Conservation (phyloP, 2,329 filamentous ascomycete species). For the Xylaria multiplex region DNA sequence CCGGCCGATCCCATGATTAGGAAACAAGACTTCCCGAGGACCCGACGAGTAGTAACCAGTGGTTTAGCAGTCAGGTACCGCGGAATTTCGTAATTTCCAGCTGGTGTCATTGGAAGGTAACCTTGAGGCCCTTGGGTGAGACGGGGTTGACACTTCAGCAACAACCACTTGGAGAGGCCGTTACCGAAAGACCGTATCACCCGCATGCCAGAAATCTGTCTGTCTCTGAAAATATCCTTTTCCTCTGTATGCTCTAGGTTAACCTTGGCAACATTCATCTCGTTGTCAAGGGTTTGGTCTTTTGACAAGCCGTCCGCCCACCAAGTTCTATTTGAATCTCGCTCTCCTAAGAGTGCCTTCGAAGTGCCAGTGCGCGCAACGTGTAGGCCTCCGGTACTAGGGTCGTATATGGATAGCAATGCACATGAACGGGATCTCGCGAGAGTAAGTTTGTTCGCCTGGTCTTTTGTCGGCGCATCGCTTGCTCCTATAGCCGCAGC, state of each 20-base stretch:
- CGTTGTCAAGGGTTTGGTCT: background rate
- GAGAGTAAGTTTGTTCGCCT: background rate
- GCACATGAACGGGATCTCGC: constrained; percentile 6
- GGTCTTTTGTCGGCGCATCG: background rate
- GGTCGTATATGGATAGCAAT: constrained; percentile 3
- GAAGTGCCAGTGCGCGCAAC: constrained; percentile 14
- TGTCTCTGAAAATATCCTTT: background rate
- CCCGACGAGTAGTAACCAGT: background rate
- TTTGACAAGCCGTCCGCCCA: background rate
- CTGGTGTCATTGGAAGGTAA: too few relatives aligned
- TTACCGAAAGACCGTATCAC: constrained; percentile 6
- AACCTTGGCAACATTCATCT: background rate
- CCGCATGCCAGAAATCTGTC: background rate
- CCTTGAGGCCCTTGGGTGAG: too few relatives aligned
- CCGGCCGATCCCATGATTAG: constrained; percentile 8
- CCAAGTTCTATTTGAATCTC: background rate
- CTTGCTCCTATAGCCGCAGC: background rate
- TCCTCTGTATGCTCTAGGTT: background rate
- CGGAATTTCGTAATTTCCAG: background rate
- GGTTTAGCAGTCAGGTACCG: constrained; percentile 15
- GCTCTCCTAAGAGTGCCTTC: constrained; percentile 1
- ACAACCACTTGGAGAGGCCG: background rate
- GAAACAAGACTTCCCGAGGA: background rate
- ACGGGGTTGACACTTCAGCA: background rate
- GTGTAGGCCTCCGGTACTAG: background rate